These are phyloP conservation scores for Scalesia atractyloides DNA, from an alignment of 129 eudicot genomes.

Conservation along the genomic window DNA sequence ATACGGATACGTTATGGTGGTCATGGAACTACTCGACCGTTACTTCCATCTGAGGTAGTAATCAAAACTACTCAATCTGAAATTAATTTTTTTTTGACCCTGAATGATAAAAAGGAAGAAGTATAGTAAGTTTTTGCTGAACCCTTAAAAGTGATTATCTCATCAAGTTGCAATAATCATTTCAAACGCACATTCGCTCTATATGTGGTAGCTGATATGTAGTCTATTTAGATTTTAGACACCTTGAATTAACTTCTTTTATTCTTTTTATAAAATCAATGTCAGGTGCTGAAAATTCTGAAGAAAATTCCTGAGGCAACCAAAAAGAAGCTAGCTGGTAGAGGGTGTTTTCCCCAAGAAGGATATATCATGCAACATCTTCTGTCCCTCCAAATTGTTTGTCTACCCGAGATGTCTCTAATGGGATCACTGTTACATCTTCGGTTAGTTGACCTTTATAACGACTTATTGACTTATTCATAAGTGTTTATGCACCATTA, in stretches of 20 bases:
- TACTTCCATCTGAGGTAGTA: constrained; percentile 89
- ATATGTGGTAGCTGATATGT: neutral
- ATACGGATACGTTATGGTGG: constrained; percentile 85
- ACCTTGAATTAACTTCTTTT: neutral
- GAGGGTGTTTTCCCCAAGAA: constrained; percentile 80
- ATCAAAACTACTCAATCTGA: neutral
- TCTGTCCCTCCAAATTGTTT: constrained; percentile 95
- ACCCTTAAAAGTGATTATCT: constrained; percentile 4
- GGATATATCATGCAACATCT: constrained; percentile 77
- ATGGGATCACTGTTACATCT: constrained; percentile 83
- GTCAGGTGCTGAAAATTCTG: constrained; percentile 65
- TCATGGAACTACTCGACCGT: constrained; percentile 47
- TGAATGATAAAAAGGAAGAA: neutral
- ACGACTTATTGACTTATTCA: neutral
- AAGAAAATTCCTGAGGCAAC: constrained; percentile 69
- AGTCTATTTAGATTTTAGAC: neutral
- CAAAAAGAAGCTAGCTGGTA: constrained; percentile 58
- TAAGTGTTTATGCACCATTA: no score
- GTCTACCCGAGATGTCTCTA: constrained; percentile 96
- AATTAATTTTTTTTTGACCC: neutral
- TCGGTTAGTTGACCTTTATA: constrained; percentile 49
- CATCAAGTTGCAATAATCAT: constrained; percentile 6
- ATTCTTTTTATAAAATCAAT: neutral
- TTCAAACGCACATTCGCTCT: neutral
- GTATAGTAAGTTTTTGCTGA: neutral